These are phyloP conservation scores for Puccinia horiana DNA, from an alignment of 1,284 basidiomycete genomes.

Conservation along the genomic window DNA sequence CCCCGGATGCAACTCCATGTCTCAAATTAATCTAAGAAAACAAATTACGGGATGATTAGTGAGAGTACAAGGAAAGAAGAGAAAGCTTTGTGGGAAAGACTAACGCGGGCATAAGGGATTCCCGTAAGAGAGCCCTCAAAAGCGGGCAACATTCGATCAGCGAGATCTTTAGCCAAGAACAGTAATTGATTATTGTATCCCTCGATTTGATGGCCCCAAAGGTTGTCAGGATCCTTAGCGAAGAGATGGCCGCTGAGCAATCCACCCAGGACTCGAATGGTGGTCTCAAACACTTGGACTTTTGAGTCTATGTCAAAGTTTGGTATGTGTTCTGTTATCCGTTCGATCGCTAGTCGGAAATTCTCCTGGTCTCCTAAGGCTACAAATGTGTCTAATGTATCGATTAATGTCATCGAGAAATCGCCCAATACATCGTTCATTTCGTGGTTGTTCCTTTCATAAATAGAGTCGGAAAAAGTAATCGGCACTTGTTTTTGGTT, in stretches of 20 bases:
- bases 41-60: neutral
- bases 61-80: neutral
- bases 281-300: conserved; percentile 75
- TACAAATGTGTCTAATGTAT: conserved; percentile 77
- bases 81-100: conserved; percentile 13
- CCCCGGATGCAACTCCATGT: conserved; percentile 68
- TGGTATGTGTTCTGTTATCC: conserved; percentile 71
- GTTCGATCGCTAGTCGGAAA: conserved; percentile 73
- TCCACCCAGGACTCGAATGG: conserved; percentile 74
- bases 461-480: too few species aligned
- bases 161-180: conserved; percentile 78
- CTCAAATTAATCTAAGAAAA: conserved; percentile 43
- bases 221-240: conserved; percentile 34
- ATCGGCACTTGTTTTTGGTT: neutral
- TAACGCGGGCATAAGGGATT: conserved; percentile 80
- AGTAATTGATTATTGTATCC: conserved; percentile 68
- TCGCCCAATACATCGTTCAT: conserved; percentile 83
- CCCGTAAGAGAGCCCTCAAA: conserved; percentile 79
- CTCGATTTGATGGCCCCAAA: conserved; percentile 51
- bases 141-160: conserved; percentile 77
- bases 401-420: conserved; percentile 77
- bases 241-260: conserved; percentile 59
- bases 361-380: conserved; percentile 71
- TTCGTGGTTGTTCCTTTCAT: conserved; percentile 67
- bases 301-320: conserved; percentile 72